Percentiles rank a stretch among this genome's conserved stretches.
These are phyloP conservation scores for Achaetomium macrosporum DNA, from an alignment of 2,329 filamentous ascomycete genomes.

Conservation along the genomic window DNA sequence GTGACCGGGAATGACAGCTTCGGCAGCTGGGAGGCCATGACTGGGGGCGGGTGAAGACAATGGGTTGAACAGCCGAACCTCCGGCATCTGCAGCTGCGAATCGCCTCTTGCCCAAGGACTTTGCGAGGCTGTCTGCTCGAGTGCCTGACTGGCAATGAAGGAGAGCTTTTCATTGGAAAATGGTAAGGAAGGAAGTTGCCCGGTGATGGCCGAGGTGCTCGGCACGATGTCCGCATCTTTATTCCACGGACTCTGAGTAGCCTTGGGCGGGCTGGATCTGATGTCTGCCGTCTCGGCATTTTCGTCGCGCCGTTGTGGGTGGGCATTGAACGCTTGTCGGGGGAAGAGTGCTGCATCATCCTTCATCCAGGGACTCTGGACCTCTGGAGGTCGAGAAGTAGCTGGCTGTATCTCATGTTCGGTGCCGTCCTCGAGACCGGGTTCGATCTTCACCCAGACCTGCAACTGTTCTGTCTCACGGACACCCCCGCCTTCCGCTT, in stretches of 20 bases:
- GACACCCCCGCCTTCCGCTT: slow-evolving; percentile 2
- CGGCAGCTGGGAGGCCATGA: slow-evolving; percentile 6
- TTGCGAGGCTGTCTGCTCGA: slow-evolving; percentile 9
- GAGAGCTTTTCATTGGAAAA: neutral
- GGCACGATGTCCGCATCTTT: slow-evolving; percentile 6
- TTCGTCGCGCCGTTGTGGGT: neutral
- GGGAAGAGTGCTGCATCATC: neutral
- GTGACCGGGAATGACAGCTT: slow-evolving; percentile 6
- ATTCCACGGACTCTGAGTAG: slow-evolving; percentile 29
- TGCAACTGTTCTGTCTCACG: neutral
- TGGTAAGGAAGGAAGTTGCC: neutral
- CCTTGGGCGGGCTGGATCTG: slow-evolving; percentile 18
- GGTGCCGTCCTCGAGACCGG: neutral
- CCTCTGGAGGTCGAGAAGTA: neutral
- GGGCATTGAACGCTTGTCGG: no score
- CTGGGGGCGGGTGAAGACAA: slow-evolving; percentile 20
- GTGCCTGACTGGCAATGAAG: slow-evolving; percentile 7
- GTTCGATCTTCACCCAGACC: neutral
- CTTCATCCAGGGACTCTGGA: slow-evolving; percentile 13
- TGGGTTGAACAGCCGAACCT: slow-evolving; percentile 13
- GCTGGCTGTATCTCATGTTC: neutral
- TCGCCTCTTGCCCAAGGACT: slow-evolving; percentile 24
- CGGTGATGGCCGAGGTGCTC: neutral
- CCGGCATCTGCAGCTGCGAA: slow-evolving; percentile 17
- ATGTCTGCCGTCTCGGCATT: neutral